phyloP scores from a whole-genome alignment of 768 basidiomycete genomes.

The Tephrocybe sp. region DNA sequence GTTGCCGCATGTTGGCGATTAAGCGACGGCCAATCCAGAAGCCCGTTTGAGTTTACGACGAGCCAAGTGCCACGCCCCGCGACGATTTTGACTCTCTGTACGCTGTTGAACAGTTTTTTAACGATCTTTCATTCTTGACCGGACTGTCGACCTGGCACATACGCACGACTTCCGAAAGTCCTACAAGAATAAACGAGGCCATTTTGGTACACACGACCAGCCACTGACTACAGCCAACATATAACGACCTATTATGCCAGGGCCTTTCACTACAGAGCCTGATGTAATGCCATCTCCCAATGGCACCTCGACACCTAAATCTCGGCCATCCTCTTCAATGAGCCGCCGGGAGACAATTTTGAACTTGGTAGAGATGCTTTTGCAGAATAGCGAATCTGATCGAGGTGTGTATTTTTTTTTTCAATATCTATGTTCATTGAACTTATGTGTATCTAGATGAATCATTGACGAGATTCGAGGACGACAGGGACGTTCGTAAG shows the following conservation, averaged over 20 bases:
- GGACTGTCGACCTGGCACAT: constrained; percentile 12
- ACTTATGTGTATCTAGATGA: constrained; percentile 22
- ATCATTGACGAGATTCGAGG: constrained; percentile 50
- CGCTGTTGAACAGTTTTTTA: constrained; percentile 8
- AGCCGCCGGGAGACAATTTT: constrained; percentile 45
- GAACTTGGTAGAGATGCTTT: constrained; percentile 48
- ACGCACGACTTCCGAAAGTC: constrained; percentile 19
- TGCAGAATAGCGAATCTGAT: constrained; percentile 31
- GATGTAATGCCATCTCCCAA: constrained; percentile 18
- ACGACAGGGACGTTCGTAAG: constrained; percentile 66
- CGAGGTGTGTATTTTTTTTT: constrained; percentile 24
- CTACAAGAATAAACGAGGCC: constrained; percentile 6
- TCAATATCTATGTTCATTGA: background rate
- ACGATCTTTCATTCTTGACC: constrained; percentile 5
- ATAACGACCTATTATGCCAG: constrained; percentile 15
- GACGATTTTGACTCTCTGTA: constrained; percentile 5
- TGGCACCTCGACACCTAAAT: constrained; percentile 21
- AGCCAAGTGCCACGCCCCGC: background rate
- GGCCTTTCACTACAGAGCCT: constrained; percentile 17
- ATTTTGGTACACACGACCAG: background rate
- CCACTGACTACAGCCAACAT: background rate
- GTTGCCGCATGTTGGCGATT: constrained; percentile 8
- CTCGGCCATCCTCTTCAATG: constrained; percentile 25
- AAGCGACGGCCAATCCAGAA: constrained; percentile 7
- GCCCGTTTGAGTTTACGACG: too few species aligned